A percentile compares a stretch with the other conserved stretches of the same genome.
Conservation (phyloP, 2,329 filamentous ascomycete species). For the Verticillium zaregamsianum region DNA sequence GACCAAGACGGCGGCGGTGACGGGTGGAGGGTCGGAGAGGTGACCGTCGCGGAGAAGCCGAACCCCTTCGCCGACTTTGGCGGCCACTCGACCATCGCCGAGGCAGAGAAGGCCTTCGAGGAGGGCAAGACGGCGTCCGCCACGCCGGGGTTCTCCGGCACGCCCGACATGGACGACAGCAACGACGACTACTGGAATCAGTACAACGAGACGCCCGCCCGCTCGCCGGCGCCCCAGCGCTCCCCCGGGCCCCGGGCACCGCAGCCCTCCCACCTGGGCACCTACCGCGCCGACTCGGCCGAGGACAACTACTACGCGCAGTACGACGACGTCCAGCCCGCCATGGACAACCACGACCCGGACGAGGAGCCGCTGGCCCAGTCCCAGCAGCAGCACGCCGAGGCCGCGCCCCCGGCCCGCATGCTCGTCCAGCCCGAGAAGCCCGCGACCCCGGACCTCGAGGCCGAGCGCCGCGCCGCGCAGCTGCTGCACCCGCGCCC, state of each 20-base stretch:
- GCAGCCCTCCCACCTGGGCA: constrained; percentile 21
- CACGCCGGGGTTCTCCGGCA: constrained; percentile 10
- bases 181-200: constrained; percentile 78
- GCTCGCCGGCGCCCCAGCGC: constrained; percentile 57
- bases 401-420: background rate
- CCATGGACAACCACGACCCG: constrained; percentile 77
- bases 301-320: constrained; percentile 74
- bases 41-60: constrained; percentile 55
- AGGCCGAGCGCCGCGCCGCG: constrained; percentile 32
- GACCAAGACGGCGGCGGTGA: constrained; percentile 57
- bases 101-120: constrained; percentile 56
- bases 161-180: constrained; percentile 55
- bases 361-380: constrained; percentile 52
- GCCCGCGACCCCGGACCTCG: constrained; percentile 17
- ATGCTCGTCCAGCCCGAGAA: background rate
- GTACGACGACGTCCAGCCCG: constrained; percentile 75
- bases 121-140: constrained; percentile 22
- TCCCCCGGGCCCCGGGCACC: constrained; percentile 54
- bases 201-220: constrained; percentile 67
- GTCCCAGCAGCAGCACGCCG: constrained; percentile 20
- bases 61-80: constrained; percentile 52
- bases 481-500: constrained; percentile 53
- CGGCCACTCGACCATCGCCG: constrained; percentile 45
- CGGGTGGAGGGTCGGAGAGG: constrained; percentile 70
- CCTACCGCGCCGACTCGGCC: constrained; percentile 20